A percentile compares a stretch with the other conserved stretches of the same genome.
Evolutionary conservation across 352 stramenopile species (phyloP).

Genomic region (Thalassiosira hispida): DNA sequence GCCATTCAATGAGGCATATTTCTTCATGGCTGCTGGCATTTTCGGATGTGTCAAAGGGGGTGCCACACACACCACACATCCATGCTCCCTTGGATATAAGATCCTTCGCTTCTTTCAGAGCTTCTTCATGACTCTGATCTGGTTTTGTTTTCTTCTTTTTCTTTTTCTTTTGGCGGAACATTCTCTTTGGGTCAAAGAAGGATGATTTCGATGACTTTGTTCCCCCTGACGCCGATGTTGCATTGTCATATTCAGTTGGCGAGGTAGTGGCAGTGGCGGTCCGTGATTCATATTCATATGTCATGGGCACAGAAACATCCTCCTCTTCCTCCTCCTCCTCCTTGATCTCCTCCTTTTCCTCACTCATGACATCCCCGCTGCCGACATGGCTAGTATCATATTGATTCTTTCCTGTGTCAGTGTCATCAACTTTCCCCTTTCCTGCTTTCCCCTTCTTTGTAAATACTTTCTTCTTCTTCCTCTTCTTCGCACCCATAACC

Average conservation of each 20-base stretch:
- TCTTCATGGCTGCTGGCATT: slow-evolving; percentile 64
- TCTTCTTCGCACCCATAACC: neutral
- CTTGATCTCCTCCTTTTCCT: neutral
- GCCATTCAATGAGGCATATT: slow-evolving; percentile 48
- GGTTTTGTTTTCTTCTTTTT: slow-evolving; percentile 5
- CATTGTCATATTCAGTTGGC: neutral
- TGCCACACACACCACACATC: slow-evolving; percentile 77
- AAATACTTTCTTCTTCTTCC: slow-evolving; percentile 3
- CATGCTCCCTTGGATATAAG: slow-evolving; percentile 47
- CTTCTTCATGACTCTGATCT: neutral
- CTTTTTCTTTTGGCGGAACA: neutral
- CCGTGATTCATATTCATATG: too few relatives aligned
- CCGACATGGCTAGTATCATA: neutral
- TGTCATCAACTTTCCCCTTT: neutral
- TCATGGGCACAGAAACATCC: slow-evolving; percentile 16
- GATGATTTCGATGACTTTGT: slow-evolving; percentile 15
- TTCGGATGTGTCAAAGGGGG: slow-evolving; percentile 62
- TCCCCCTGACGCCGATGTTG: neutral
- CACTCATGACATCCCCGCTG: too few relatives aligned
- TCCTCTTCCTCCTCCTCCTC: slow-evolving; percentile 6
- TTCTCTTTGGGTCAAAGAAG: slow-evolving; percentile 1
- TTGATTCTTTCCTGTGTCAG: neutral
- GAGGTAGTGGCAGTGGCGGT: slow-evolving; percentile 13
- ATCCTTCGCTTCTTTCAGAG: slow-evolving; percentile 15
- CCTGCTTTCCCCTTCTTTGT: slow-evolving; percentile 12